Evolutionary conservation across 805 yeast species (phyloP).

Genomic region (Zygosaccharomyces pseudorouxii): DNA sequence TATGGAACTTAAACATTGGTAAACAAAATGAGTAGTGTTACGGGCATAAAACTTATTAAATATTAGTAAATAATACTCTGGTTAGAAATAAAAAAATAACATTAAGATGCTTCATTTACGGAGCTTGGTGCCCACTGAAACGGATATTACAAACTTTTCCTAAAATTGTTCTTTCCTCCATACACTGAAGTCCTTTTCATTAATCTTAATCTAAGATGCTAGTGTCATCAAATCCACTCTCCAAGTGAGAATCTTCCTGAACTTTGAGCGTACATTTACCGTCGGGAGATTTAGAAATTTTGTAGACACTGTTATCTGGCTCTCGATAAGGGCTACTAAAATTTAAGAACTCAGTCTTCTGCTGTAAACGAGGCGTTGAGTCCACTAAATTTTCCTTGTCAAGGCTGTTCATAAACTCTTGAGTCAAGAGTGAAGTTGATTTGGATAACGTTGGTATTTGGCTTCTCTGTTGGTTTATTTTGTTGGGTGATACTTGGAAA

Average conservation of each 20-base stretch:
- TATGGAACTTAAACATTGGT: constrained; percentile 55
- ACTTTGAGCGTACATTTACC: constrained; percentile 31
- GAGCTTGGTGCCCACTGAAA: constrained; percentile 3
- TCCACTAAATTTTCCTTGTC: constrained; percentile 14
- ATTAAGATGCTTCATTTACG: not conserved
- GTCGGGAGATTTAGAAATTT: constrained; percentile 31
- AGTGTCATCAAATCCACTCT: constrained; percentile 28
- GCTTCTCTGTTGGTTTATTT: constrained; percentile 16
- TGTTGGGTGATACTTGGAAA: constrained; percentile 24
- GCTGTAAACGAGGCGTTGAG: constrained; percentile 12
- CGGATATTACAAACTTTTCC: constrained; percentile 17
- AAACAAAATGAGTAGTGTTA: constrained; percentile 9
- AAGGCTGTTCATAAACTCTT: not conserved
- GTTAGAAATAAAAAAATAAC: not conserved
- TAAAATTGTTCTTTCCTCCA: constrained; percentile 34
- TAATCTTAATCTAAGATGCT: constrained; percentile 29
- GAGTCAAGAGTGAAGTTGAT: constrained; percentile 3
- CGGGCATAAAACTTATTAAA: constrained; percentile 5
- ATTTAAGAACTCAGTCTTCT: constrained; percentile 1
- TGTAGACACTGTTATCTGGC: constrained; percentile 30
- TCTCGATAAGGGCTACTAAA: constrained; percentile 30
- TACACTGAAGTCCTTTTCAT: constrained; percentile 26
- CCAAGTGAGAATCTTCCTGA: constrained; percentile 16
- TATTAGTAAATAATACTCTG: not conserved
- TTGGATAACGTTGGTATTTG: constrained; percentile 22